Base-by-base conservation (phyloP, 495 filamentous ascomycete genomes). In the Parmelia sp. region DNA sequence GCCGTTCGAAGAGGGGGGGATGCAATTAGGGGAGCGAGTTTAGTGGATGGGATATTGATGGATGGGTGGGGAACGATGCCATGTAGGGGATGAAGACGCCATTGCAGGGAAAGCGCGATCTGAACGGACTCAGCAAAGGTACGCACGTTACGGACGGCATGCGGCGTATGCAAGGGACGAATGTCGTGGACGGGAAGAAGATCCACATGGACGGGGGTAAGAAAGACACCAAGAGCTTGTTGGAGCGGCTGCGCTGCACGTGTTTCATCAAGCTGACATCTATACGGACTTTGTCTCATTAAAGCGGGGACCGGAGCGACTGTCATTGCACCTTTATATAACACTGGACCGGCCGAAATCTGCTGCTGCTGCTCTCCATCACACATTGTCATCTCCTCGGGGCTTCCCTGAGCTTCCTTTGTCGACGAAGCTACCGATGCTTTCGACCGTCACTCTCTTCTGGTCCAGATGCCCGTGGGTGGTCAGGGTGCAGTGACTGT, bases 381-480 rank as follows among this genome's bases (percentile, higher is more conserved):
- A 55, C 51, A 55, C 51, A 33, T 33, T 55, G 10, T 55, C 29
- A 23, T 55, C 51, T 55, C 51, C 51, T 33, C 15, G 29, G 21
- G 2, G 51, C 51, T 55, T 11, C 2, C 27, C 51, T 35, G 51
- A 21, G 29, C 27, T 33, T 11, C 27, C 51, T 55, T 17, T 23
- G 15, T 55, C 51, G n/a, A 55, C 51, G 21, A 35, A 55, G 51
- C 51, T 55, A 11, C 51, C 29, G 17, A 33, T 55, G 29, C 29
- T 55, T 17, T 55, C 51, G 8, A 33, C 51, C 29, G 51, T 55
- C 51, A 55, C 29, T 17, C 29, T 31, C 51, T 55, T 55, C 19
- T 55, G 51, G 17, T 55, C 51, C 51, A 55, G 17, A 33, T 55
- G 51, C 3, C 51, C 51, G 51, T 55, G 51, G 19, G 51, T 55